Evolutionary conservation across 257 asterid genomes (phyloP).

Genomic region (Solanum dulcamara): DNA sequence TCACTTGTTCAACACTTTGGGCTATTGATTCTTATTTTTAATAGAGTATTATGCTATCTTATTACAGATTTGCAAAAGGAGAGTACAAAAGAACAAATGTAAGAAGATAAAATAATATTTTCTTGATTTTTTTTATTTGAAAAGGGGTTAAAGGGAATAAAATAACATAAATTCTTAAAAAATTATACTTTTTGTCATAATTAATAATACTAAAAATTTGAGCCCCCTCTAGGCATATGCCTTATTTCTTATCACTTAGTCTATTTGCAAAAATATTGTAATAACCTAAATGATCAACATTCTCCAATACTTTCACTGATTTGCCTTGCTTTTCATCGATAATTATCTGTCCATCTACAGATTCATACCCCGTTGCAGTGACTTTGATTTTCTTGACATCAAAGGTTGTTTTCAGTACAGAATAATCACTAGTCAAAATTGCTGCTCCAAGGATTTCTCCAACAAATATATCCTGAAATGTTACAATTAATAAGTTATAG

Average conservation of each 20-base stretch:
- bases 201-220: no score
- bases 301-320: conserved; percentile 38
- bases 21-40: no score
- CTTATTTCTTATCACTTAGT: conserved; percentile 40
- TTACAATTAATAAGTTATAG: background rate
- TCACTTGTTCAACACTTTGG: no score
- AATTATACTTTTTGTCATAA: no score
- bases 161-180: no score
- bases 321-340: conserved; percentile 27
- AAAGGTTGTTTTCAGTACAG: conserved; percentile 25
- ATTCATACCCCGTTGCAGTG: conserved; percentile 35
- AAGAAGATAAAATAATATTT: no score
- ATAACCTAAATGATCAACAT: conserved; percentile 33
- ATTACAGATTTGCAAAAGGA: no score
- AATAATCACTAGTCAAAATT: conserved; percentile 31
- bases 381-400: conserved; percentile 24
- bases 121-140: no score
- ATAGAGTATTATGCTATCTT: no score
- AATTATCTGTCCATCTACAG: conserved; percentile 45
- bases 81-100: no score
- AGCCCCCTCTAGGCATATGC: no score
- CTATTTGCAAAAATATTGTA: conserved; percentile 29
- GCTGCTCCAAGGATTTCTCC: conserved; percentile 85
- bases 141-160: no score
- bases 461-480: conserved; percentile 46